phyloP scores from a whole-genome alignment of 2,329 filamentous ascomycete genomes.

The Aspergillus udagawae region DNA sequence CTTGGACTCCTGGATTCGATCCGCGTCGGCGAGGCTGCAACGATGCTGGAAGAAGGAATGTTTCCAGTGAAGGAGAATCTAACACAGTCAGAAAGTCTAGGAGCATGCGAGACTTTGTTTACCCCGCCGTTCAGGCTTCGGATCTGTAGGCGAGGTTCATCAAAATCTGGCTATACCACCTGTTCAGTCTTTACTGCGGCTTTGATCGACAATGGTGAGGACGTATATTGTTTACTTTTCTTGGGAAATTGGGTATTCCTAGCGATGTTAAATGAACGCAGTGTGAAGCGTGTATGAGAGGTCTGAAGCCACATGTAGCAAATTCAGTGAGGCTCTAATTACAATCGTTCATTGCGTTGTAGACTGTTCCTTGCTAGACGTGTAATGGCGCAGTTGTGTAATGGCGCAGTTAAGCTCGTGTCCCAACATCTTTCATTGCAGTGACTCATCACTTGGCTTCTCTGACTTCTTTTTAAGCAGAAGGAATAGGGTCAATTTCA shows the following conservation, averaged over 20 bases:
- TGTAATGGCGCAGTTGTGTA: neutral
- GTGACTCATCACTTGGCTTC: neutral
- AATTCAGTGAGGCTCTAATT: neutral
- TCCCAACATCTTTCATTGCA: neutral
- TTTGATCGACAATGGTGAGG: neutral
- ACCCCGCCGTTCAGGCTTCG: conserved; percentile 9
- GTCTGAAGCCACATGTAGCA: neutral
- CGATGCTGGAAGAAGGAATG: conserved; percentile 4
- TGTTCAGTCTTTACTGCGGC: neutral
- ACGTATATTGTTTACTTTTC: neutral
- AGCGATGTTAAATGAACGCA: neutral
- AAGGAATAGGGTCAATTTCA: neutral
- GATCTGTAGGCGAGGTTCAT: conserved; percentile 1
- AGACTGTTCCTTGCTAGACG: neutral
- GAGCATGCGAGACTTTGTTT: conserved; percentile 19
- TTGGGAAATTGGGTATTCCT: neutral
- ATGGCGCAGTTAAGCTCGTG: neutral
- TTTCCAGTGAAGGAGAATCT: conserved; percentile 5
- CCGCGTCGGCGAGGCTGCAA: neutral
- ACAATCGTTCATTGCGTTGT: neutral
- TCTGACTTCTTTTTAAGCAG: neutral
- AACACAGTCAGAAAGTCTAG: conserved; percentile 21
- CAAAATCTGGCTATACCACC: neutral
- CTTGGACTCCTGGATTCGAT: conserved; percentile 10
- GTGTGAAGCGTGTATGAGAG: neutral